phyloP scores from a whole-genome alignment of 2,329 filamentous ascomycete species.

The Colletotrichum sp. region DNA sequence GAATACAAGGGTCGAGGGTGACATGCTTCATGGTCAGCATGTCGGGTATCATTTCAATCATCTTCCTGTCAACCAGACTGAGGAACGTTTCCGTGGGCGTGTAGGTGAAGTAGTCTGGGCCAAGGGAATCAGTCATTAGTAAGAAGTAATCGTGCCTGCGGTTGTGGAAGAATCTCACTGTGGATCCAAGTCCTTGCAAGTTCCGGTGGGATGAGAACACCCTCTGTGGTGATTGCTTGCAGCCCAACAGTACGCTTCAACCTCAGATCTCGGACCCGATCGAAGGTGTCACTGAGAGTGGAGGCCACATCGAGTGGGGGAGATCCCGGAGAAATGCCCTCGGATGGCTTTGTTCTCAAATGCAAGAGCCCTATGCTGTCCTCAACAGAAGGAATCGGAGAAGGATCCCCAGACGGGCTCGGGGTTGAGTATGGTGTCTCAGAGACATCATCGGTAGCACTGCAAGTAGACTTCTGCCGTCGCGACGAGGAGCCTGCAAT shows the following conservation, averaged over 20 bases:
- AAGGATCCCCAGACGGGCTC: background rate
- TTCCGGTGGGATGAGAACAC: slow-evolving; percentile 30
- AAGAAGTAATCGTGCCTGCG: background rate
- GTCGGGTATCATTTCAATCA: slow-evolving; percentile 34
- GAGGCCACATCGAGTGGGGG: slow-evolving; percentile 28
- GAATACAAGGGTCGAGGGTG: slow-evolving; percentile 32
- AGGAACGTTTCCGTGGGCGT: slow-evolving; percentile 32
- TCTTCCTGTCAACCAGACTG: slow-evolving; percentile 28
- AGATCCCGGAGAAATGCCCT: background rate
- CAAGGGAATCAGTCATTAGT: background rate
- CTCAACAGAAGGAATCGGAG: background rate
- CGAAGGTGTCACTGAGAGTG: slow-evolving; percentile 31
- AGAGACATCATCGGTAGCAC: background rate
- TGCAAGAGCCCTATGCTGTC: background rate
- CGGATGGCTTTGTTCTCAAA: background rate
- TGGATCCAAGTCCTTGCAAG: slow-evolving; percentile 31
- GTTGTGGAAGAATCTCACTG: slow-evolving; percentile 20
- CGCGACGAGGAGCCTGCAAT: background rate
- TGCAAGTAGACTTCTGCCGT: background rate
- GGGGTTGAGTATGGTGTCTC: background rate
- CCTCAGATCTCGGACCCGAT: slow-evolving; percentile 29
- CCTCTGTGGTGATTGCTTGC: slow-evolving; percentile 26
- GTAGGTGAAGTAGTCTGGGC: slow-evolving; percentile 32
- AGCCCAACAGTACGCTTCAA: slow-evolving; percentile 23
- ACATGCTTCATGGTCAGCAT: slow-evolving; percentile 30